Conservation (phyloP, 768 basidiomycete species). For the Dacryopinax primogenitus region DNA sequence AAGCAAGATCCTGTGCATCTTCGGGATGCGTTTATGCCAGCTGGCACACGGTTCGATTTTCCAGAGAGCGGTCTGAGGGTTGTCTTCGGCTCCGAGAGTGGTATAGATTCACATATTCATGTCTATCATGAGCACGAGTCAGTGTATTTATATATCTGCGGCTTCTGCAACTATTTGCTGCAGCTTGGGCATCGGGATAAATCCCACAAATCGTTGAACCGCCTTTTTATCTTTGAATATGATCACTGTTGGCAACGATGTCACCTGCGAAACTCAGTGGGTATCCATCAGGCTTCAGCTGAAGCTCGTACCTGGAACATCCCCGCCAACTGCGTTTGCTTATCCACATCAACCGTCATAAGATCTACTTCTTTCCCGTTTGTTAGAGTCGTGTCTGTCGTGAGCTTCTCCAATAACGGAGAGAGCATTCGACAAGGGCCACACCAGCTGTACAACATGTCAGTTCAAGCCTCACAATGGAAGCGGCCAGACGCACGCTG, state of each 20-base stretch:
- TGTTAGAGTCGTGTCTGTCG: slow-evolving; percentile 35
- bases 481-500: slow-evolving; percentile 41
- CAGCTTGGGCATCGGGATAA: slow-evolving; percentile 36
- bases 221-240: slow-evolving; percentile 56
- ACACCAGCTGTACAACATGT: slow-evolving; percentile 52
- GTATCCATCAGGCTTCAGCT: too few species aligned
- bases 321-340: slow-evolving; percentile 39
- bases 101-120: too few species aligned
- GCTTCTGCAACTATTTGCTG: slow-evolving; percentile 34
- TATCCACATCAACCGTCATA: slow-evolving; percentile 46
- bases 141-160: not conserved
- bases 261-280: slow-evolving; percentile 35
- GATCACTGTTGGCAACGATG: slow-evolving; percentile 66
- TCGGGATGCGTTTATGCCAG: too few species aligned
- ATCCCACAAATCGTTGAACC: slow-evolving; percentile 52
- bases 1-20: too few species aligned
- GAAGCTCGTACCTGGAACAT: too few species aligned
- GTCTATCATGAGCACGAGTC: too few species aligned
- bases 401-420: slow-evolving; percentile 52
- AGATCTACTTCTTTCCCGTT: slow-evolving; percentile 52
- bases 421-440: slow-evolving; percentile 60
- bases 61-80: too few species aligned
- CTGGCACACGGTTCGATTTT: too few species aligned
- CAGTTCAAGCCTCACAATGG: not conserved
- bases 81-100: too few species aligned